Evolutionary conservation across 1,284 basidiomycete species (phyloP), one percentile per base, ranked within the genome.

Genomic region (Boletus albobrunnescens): DNA sequence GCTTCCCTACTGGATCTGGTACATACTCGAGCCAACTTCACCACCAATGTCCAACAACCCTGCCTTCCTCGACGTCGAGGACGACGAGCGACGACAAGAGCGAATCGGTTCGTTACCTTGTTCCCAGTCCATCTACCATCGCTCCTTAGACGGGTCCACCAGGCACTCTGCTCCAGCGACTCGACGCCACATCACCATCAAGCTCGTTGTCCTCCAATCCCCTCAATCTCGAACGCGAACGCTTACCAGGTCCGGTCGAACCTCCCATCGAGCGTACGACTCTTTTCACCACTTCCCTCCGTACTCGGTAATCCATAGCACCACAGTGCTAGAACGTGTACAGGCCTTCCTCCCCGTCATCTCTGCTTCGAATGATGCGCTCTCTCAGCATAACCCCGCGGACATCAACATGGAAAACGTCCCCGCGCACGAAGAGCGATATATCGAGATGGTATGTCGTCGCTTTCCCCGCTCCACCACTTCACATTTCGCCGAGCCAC

Each of bases 371-470:
- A 86, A 84, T 53, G 71, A 71, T 7, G 65, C 72, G 1, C 72
- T 86, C 19, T 55, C 70, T 3, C 67, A 71, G 30, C 67, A 69
- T 23, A 72, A 81, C 49, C 80, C 81, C 0, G 59, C 62, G 14
- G 81, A 78, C 53, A 68, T 85, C 19, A 77, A 86, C 56, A 83
- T 87, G 35, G 84, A 87, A 59, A 73, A 79, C 44, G 54, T 85
- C 17, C 60, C 64, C 8, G 63, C 61, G 11, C 69, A 69, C 22
- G 70, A 71, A 46, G 68, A 71, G 12, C 71, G 64, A 47, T 79
- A 82, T 57, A 82, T 87, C 50, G 76, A 84, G 58, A 85, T 87
- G 83, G 83, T 81, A 44, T 3, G 36, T 36, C 20, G 7, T 26
- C 1, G 2, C 11, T 14, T 33, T 14, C 17, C 11, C 23, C 28